Evolutionary conservation across 1,284 basidiomycete species (phyloP).

Genomic region (Moesziomyces antarcticus): DNA sequence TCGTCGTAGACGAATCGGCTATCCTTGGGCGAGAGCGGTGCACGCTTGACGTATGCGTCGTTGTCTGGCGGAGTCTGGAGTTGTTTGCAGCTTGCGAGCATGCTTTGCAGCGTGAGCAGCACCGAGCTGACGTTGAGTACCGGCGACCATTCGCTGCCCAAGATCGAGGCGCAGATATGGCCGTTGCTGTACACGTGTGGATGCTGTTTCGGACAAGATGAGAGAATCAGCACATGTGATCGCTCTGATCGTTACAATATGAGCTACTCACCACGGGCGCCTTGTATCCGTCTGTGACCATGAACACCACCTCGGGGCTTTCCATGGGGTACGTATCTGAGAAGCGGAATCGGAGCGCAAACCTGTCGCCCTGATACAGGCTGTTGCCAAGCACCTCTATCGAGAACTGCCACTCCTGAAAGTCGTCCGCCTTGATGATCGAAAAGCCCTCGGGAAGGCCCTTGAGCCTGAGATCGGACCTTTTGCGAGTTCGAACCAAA

Average conservation of each 20-base stretch:
- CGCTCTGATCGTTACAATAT: neutral
- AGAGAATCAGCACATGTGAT: no score
- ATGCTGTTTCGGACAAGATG: constrained; percentile 22
- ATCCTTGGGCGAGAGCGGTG: constrained; percentile 59
- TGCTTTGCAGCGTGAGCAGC: constrained; percentile 64
- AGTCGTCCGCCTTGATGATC: constrained; percentile 54
- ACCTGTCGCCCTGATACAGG: constrained; percentile 56
- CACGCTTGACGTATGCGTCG: constrained; percentile 59
- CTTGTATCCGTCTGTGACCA: constrained; percentile 57
- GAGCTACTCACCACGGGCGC: constrained; percentile 51
- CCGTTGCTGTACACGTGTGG: constrained; percentile 62
- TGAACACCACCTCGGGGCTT: constrained; percentile 64
- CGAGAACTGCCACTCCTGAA: constrained; percentile 55
- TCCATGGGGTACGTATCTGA: constrained; percentile 63
- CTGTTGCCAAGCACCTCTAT: constrained; percentile 54
- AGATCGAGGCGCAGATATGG: constrained; percentile 62
- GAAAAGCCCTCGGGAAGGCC: constrained; percentile 48
- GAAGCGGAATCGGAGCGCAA: constrained; percentile 64
- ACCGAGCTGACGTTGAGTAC: constrained; percentile 62
- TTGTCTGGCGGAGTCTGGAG: constrained; percentile 62
- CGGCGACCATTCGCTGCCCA: constrained; percentile 64
- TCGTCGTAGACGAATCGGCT: constrained; percentile 54
- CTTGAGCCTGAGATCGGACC: constrained; percentile 47
- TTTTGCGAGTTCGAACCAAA: constrained; percentile 1
- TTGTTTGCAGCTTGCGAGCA: constrained; percentile 64